A percentile compares a stretch with the other conserved stretches of the same genome.
Evolutionary conservation across 306 rosid genomes (phyloP).

Genomic region (Prunus armeniaca): DNA sequence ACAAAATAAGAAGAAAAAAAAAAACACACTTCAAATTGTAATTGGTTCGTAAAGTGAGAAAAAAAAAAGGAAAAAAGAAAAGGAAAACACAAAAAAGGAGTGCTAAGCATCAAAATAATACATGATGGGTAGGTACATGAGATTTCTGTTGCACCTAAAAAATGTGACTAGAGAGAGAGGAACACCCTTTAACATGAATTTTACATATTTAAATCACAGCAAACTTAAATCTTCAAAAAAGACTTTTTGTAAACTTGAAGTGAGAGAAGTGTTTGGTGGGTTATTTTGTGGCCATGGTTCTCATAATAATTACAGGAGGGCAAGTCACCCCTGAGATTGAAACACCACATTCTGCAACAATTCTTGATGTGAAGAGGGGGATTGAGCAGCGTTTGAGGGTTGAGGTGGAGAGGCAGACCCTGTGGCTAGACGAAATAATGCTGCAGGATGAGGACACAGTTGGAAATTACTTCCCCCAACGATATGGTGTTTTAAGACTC

Average conservation of each 20-base stretch:
- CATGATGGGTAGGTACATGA: neutral
- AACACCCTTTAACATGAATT: neutral
- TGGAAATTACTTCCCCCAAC: neutral
- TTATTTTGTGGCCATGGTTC: neutral
- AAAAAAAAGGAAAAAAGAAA: too few species aligned
- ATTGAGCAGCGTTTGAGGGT: slow-evolving; percentile 17
- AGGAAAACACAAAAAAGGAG: too few species aligned
- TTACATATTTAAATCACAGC: neutral
- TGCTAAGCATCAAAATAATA: too few species aligned
- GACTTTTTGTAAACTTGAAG: neutral
- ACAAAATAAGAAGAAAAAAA: too few species aligned
- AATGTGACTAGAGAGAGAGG: neutral
- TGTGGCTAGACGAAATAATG: slow-evolving; percentile 9
- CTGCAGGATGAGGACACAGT: slow-evolving; percentile 11
- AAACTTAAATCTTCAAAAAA: neutral
- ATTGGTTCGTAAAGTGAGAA: too few species aligned
- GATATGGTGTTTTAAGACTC: slow-evolving; percentile 3
- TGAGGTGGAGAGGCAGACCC: slow-evolving; percentile 24
- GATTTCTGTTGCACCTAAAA: neutral
- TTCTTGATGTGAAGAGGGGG: slow-evolving; percentile 31
- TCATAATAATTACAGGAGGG: slow-evolving; percentile 13
- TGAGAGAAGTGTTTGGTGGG: neutral
- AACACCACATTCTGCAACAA: neutral
- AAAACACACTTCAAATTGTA: too few species aligned
- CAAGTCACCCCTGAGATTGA: slow-evolving; percentile 25